Conservation (phyloP, 441 rosid species). For the Jatropha podagrica region DNA sequence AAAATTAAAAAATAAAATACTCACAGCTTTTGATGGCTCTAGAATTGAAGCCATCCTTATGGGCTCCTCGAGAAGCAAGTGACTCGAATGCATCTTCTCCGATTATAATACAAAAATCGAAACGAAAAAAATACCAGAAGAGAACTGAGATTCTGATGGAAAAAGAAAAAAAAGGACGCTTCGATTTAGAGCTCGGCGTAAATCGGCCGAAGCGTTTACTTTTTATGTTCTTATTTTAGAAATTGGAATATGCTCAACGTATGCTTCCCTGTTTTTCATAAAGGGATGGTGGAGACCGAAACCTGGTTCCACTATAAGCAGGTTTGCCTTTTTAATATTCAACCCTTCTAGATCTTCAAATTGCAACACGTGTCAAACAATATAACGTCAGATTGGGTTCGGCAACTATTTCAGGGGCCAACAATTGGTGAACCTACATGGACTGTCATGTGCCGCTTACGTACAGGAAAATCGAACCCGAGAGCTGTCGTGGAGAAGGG, state of each 20-base stretch:
- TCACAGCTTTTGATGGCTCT: slow-evolving; percentile 85
- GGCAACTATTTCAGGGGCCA: not conserved
- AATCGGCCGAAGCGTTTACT: not conserved
- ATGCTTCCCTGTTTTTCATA: not conserved
- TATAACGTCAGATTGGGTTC: not conserved
- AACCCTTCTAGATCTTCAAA: slow-evolving; percentile 1
- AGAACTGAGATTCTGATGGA: slow-evolving; percentile 7
- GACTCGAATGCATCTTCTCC: slow-evolving; percentile 77
- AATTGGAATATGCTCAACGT: slow-evolving; percentile 1
- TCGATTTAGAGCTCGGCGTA: slow-evolving; percentile 1
- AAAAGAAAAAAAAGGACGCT: not conserved
- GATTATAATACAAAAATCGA: not conserved
- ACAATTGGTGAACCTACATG: not conserved
- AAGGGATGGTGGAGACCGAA: not conserved
- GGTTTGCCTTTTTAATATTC: not conserved
- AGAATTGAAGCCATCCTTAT: slow-evolving; percentile 97
- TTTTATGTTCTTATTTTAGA: not conserved
- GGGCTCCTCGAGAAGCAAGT: slow-evolving; percentile 92
- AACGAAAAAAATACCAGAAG: not conserved
- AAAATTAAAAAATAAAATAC: slow-evolving; percentile 18
- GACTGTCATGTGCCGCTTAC: not conserved
- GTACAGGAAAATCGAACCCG: not conserved
- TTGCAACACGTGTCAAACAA: not conserved
- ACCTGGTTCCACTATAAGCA: not conserved
- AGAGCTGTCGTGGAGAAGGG: slow-evolving; percentile 10